These are phyloP conservation scores for Populus tomentosa DNA, from an alignment of 441 rosid species.

Conservation along the genomic window DNA sequence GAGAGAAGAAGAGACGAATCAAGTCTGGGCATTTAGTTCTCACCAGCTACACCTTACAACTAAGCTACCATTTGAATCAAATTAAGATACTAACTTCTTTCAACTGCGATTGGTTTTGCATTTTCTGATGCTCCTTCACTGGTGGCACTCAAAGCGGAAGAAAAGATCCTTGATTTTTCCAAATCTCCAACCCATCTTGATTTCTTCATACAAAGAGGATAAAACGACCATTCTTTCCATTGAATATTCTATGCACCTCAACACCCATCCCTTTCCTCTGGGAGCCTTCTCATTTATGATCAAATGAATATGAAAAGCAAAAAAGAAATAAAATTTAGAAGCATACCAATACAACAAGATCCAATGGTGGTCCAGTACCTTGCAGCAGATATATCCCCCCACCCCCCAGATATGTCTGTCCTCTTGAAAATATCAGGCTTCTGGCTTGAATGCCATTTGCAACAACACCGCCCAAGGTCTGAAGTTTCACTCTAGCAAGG, in stretches of 20 bases:
- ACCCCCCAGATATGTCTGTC: constrained; percentile 1
- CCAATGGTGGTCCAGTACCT: constrained; percentile 18
- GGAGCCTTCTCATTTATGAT: constrained; percentile 32
- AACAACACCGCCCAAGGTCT: constrained; percentile 15
- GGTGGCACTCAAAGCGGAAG: constrained; percentile 12
- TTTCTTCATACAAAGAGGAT: constrained; percentile 11
- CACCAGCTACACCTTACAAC: constrained; percentile 34
- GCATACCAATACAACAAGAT: constrained; percentile 48
- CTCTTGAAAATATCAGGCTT: constrained; percentile 18
- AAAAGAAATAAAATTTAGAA: constrained; percentile 30
- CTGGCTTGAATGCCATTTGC: constrained; percentile 19
- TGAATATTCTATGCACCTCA: constrained; percentile 10
- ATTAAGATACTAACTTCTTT: constrained; percentile 7
- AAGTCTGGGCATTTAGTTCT: constrained; percentile 32
- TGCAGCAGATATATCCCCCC: constrained; percentile 16
- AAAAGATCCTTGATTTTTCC: constrained; percentile 14
- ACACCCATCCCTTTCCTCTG: constrained; percentile 16
- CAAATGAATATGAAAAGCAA: constrained; percentile 40
- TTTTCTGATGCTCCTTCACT: constrained; percentile 8
- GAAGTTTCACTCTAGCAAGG: constrained; percentile 11
- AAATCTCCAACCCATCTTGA: constrained; percentile 8
- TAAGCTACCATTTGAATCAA: constrained; percentile 25
- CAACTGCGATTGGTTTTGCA: neutral
- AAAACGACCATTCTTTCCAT: neutral
- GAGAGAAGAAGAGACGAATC: constrained; percentile 21